Evolutionary conservation across 2,329 filamentous ascomycete species (phyloP).

Genomic region (Diaporthe amygdali): DNA sequence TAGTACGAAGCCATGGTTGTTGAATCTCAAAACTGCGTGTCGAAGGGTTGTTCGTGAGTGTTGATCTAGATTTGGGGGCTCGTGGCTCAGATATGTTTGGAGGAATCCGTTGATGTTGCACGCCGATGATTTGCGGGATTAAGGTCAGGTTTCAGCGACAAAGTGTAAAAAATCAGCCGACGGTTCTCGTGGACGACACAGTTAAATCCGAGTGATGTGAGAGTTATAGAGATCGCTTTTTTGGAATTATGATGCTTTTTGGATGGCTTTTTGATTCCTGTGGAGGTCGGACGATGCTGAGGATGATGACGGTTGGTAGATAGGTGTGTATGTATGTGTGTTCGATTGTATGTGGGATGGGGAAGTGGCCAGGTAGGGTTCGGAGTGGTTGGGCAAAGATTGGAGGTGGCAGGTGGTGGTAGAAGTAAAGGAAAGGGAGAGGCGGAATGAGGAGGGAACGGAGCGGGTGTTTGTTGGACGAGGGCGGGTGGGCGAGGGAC

Average conservation of each 20-base stretch:
- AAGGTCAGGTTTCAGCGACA: neutral
- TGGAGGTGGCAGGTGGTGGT: slow-evolving; percentile 17
- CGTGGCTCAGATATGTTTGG: neutral
- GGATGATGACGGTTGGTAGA: neutral
- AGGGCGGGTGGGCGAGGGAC: slow-evolving; percentile 17
- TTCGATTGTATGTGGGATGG: slow-evolving; percentile 6
- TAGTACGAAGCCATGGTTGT: slow-evolving; percentile 66
- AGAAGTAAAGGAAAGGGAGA: slow-evolving; percentile 22
- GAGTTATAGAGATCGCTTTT: neutral
- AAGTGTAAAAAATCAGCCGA: slow-evolving; percentile 16
- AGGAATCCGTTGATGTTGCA: neutral
- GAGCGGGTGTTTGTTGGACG: slow-evolving; percentile 22
- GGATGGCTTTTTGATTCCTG: neutral
- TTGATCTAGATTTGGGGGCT: neutral
- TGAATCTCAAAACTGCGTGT: neutral
- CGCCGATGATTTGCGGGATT: slow-evolving; percentile 20
- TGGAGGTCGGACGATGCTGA: neutral
- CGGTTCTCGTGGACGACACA: neutral
- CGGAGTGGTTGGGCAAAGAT: slow-evolving; percentile 16
- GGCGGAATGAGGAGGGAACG: slow-evolving; percentile 16
- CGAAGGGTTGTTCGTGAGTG: neutral
- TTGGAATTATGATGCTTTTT: neutral
- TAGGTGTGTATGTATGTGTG: neutral
- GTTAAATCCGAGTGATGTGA: neutral
- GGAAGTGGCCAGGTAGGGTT: slow-evolving; percentile 20